phyloP scores from a whole-genome alignment of 805 yeast species.

The Candida montana region DNA sequence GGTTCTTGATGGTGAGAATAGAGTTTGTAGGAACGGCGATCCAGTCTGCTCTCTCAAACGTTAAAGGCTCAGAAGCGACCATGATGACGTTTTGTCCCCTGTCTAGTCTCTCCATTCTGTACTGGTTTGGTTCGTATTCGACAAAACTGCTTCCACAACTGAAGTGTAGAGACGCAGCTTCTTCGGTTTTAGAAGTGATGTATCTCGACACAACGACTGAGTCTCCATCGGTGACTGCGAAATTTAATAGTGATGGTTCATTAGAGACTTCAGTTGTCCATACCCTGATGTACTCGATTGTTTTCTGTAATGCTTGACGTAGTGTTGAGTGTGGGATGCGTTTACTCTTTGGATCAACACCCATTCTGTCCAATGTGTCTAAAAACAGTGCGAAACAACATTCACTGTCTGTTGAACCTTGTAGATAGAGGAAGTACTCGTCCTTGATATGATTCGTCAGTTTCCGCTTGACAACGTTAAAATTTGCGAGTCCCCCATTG shows the following conservation, averaged over 20 bases:
- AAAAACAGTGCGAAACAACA: constrained; percentile 88
- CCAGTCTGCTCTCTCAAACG: constrained; percentile 98
- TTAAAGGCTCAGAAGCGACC: constrained; percentile 94
- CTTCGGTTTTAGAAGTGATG: constrained; percentile 83
- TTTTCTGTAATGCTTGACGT: constrained; percentile 62
- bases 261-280: constrained; percentile 66
- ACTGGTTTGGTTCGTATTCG: constrained; percentile 87
- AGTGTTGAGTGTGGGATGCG: constrained; percentile 50
- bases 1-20: constrained; percentile 70
- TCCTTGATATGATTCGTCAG: constrained; percentile 72
- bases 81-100: constrained; percentile 92
- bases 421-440: constrained; percentile 71
- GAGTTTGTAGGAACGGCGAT: constrained; percentile 94
- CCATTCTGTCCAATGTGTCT: constrained; percentile 70
- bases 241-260: constrained; percentile 84
- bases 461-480: constrained; percentile 64
- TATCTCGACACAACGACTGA: constrained; percentile 84
- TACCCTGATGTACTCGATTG: constrained; percentile 68
- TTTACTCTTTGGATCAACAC: constrained; percentile 58
- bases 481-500: constrained; percentile 84
- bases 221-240: constrained; percentile 92
- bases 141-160: constrained; percentile 89
- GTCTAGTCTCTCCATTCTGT: constrained; percentile 89
- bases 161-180: constrained; percentile 94
- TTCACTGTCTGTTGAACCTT: constrained; percentile 95